A percentile compares a stretch with the other conserved stretches of the same genome.
These are phyloP conservation scores for Boletus sp. DNA, from an alignment of 1,284 basidiomycete genomes.

Conservation along the genomic window DNA sequence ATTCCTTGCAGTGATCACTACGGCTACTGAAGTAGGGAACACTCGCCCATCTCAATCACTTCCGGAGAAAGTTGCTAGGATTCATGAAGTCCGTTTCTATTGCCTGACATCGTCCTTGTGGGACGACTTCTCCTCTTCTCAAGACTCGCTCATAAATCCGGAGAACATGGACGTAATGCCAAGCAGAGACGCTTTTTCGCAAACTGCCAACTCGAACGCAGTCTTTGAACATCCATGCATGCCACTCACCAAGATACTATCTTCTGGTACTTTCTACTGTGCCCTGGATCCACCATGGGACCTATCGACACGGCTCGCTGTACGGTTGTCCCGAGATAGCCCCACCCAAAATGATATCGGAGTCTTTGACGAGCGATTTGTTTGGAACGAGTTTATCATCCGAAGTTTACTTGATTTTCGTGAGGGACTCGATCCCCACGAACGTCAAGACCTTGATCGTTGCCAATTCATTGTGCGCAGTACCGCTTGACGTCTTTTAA, in stretches of 20 bases:
- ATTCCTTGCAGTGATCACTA: slow-evolving; percentile 74
- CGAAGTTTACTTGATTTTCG: slow-evolving; percentile 79
- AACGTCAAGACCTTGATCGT: slow-evolving; percentile 67
- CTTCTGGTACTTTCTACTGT: slow-evolving; percentile 92
- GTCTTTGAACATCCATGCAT: slow-evolving; percentile 87
- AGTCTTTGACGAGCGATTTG: slow-evolving; percentile 75
- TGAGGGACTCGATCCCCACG: slow-evolving; percentile 63
- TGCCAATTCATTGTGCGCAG: slow-evolving; percentile 76
- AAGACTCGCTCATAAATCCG: slow-evolving; percentile 47
- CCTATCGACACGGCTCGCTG: slow-evolving; percentile 75
- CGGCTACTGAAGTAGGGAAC: slow-evolving; percentile 75
- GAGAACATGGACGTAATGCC: slow-evolving; percentile 48
- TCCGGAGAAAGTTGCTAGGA: slow-evolving; percentile 64
- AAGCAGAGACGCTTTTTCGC: slow-evolving; percentile 47
- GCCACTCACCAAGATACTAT: slow-evolving; percentile 87
- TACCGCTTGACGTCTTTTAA: slow-evolving; percentile 29
- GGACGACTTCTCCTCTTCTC: slow-evolving; percentile 59
- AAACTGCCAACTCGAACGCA: slow-evolving; percentile 37
- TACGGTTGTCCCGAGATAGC: slow-evolving; percentile 55
- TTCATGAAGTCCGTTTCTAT: slow-evolving; percentile 77
- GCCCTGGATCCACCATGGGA: slow-evolving; percentile 83
- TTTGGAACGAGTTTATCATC: slow-evolving; percentile 86
- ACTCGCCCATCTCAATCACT: slow-evolving; percentile 57
- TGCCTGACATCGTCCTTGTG: slow-evolving; percentile 66
- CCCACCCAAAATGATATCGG: slow-evolving; percentile 51